phyloP scores from a whole-genome alignment of 768 basidiomycete species.

The Tephrocybe sp. region DNA sequence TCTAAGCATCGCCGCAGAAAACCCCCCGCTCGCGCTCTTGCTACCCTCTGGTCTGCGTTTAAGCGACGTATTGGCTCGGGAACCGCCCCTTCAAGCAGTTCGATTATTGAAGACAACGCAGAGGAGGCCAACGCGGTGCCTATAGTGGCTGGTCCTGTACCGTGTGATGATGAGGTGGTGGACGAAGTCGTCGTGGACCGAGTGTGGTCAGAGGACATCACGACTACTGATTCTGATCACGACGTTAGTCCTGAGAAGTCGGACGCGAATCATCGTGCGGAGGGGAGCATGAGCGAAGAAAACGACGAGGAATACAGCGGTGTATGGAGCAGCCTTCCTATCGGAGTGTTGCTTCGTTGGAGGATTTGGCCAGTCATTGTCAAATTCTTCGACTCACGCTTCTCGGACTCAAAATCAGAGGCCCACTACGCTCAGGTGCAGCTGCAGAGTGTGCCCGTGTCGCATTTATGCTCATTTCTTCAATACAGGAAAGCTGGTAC shows the following conservation, averaged over 20 bases:
- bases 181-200: slow-evolving; percentile 79
- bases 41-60: slow-evolving; percentile 48
- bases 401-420: slow-evolving; percentile 54
- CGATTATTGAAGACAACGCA: slow-evolving; percentile 47
- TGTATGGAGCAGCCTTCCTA: slow-evolving; percentile 29
- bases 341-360: slow-evolving; percentile 51
- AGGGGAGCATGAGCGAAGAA: slow-evolving; percentile 29
- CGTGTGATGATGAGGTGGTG: slow-evolving; percentile 40
- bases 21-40: slow-evolving; percentile 21
- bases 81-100: slow-evolving; percentile 54
- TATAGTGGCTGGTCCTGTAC: slow-evolving; percentile 14
- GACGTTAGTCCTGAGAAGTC: slow-evolving; percentile 47
- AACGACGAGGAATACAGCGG: slow-evolving; percentile 35
- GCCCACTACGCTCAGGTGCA: slow-evolving; percentile 41
- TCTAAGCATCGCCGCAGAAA: slow-evolving; percentile 29
- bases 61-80: slow-evolving; percentile 54
- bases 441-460: background rate
- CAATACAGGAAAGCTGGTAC: slow-evolving; percentile 66
- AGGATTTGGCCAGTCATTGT: slow-evolving; percentile 52
- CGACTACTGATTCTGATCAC: slow-evolving; percentile 54
- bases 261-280: slow-evolving; percentile 36
- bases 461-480: slow-evolving; percentile 4
- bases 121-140: slow-evolving; percentile 35
- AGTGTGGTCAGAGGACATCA: slow-evolving; percentile 59
- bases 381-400: slow-evolving; percentile 59